Evolutionary conservation across 164 flowering plant species (phyloP).

Genomic region (Annona cherimola): DNA sequence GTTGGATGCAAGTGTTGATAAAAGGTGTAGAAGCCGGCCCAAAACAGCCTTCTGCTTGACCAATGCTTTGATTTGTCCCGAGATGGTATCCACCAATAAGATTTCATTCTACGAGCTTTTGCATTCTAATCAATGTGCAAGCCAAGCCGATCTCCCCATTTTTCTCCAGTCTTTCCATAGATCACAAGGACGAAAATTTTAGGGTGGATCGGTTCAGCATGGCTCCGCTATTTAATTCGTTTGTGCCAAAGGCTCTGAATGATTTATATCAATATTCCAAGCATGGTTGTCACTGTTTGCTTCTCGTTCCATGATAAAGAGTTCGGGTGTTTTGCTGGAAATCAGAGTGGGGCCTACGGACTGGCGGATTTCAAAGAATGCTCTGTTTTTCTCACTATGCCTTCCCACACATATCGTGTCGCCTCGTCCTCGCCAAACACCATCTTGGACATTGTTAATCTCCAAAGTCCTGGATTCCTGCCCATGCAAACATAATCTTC

Average conservation of each 20-base stretch:
- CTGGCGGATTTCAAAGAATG: conserved; percentile 44
- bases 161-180: not conserved
- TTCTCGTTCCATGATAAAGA: conserved; percentile 27
- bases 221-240: not conserved
- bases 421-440: conserved; percentile 91
- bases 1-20: too few species aligned
- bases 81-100: not conserved
- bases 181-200: not conserved
- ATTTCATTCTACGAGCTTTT: not conserved
- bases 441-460: conserved; percentile 89
- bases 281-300: conserved; percentile 13
- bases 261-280: conserved; percentile 19
- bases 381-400: conserved; percentile 39
- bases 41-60: not conserved
- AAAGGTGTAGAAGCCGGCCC: too few species aligned
- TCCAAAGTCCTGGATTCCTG: conserved; percentile 93
- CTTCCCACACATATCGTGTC: conserved; percentile 82
- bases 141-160: not conserved
- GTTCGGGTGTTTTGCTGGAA: conserved; percentile 35
- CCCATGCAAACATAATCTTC: conserved; percentile 5
- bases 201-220: not conserved
- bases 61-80: not conserved
- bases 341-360: conserved; percentile 43
- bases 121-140: not conserved
- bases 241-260: conserved; percentile 25